phyloP scores from a whole-genome alignment of 179 eudicot species.

The Silene noctiflora region DNA sequence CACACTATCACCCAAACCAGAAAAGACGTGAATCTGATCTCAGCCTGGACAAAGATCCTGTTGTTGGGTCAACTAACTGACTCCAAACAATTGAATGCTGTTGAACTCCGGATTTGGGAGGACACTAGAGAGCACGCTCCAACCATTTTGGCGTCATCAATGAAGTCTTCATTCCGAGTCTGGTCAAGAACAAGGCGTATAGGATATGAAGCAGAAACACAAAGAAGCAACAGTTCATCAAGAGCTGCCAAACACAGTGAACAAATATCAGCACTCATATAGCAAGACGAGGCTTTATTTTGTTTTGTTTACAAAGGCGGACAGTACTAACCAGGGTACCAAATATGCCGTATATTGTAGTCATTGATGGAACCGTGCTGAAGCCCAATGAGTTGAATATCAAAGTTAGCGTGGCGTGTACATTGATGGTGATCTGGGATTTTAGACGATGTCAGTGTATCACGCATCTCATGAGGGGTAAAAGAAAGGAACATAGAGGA shows the following conservation, averaged over 20 bases:
- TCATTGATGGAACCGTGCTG: constrained; percentile 72
- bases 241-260: constrained; percentile 43
- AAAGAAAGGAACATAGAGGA: neutral
- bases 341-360: constrained; percentile 59
- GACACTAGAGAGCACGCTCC: constrained; percentile 43
- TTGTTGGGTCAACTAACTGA: too few relatives aligned
- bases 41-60: too few relatives aligned
- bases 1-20: too few relatives aligned
- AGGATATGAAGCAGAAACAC: constrained; percentile 81
- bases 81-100: too few relatives aligned
- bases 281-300: neutral
- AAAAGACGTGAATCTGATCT: too few relatives aligned
- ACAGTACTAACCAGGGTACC: constrained; percentile 56
- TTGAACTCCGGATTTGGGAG: too few relatives aligned
- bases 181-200: constrained; percentile 63
- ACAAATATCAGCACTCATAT: constrained; percentile 3
- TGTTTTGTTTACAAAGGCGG: neutral
- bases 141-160: constrained; percentile 70
- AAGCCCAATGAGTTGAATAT: constrained; percentile 62
- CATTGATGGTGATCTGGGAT: constrained; percentile 70
- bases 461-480: neutral
- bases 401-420: constrained; percentile 71
- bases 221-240: constrained; percentile 73
- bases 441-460: constrained; percentile 5
- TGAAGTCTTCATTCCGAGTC: constrained; percentile 73